Evolutionary conservation across 2,329 filamentous ascomycete species (phyloP).

Genomic region (Fusarium sp.): DNA sequence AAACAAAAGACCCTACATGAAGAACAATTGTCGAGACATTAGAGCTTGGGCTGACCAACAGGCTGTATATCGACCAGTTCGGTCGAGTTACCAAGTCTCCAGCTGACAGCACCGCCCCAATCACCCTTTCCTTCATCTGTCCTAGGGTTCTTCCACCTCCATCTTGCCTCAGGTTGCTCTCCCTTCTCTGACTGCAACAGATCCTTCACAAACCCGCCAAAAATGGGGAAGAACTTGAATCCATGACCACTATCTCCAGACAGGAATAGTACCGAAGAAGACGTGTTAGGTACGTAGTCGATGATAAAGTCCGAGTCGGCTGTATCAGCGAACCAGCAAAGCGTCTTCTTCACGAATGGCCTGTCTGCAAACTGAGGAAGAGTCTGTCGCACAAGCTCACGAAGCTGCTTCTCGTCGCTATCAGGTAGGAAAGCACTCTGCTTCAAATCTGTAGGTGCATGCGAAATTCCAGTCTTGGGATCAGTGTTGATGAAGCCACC

Average conservation of each 20-base stretch:
- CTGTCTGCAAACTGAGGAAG: conserved; percentile 62
- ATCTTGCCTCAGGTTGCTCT: conserved; percentile 55
- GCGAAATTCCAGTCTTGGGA: conserved; percentile 48
- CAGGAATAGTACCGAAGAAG: conserved; percentile 57
- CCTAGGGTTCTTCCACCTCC: conserved; percentile 59
- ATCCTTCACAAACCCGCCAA: conserved; percentile 63
- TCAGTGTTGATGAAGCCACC: conserved; percentile 62
- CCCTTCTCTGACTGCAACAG: conserved; percentile 53
- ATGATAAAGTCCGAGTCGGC: conserved; percentile 68
- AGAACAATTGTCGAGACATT: rapidly evolving
- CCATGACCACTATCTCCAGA: conserved; percentile 70
- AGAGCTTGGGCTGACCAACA: conserved; percentile 10
- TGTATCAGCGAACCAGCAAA: conserved; percentile 74
- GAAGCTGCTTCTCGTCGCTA: conserved; percentile 62
- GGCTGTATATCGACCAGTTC: conserved; percentile 38
- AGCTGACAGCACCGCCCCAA: conserved; percentile 48
- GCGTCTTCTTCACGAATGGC: conserved; percentile 62
- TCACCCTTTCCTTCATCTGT: conserved; percentile 22
- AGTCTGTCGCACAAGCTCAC: conserved; percentile 59
- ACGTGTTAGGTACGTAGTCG: conserved; percentile 63
- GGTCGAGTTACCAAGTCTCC: conserved; percentile 48
- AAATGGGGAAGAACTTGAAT: conserved; percentile 70
- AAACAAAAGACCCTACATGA: not conserved
- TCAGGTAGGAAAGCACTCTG: conserved; percentile 61
- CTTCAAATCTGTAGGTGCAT: conserved; percentile 43